Base-by-base conservation (phyloP, 139 green algal genomes). In the Chlamydomonas incerta region DNA sequence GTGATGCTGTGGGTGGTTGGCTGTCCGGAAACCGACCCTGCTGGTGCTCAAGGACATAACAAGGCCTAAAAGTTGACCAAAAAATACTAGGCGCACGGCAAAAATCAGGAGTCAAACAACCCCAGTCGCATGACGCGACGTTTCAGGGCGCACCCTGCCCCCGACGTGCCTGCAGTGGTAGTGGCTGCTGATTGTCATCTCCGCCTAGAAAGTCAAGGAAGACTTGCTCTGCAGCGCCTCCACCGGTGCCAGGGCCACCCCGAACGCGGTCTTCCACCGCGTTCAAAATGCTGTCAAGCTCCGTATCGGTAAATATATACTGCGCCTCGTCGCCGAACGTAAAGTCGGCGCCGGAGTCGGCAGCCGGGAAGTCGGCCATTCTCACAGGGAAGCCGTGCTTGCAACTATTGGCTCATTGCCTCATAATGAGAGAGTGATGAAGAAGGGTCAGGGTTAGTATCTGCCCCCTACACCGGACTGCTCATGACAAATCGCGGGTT, bases 21-120 rank as follows among this genome's bases (percentile, higher is more conserved):
- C 66, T 21, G 29, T 82, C 74, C 24, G 52, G 60, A 33, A 41
- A 35, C 17, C 35, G 72, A 15, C 74, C 34, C 34, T 65, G 77
- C 57, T 84, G 77, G n/a, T 75, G 75, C 77, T 84, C 65, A 46
- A 33, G 20, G 21, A 57, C n/a, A n/a, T n/a, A n/a, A n/a, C n/a
- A n/a, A n/a, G n/a, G 18, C 21, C n/a, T 47, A 15, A 3, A 5
- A 15, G 31, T 29, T 29, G 23, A 4, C 21, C 35, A 47, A 26
- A 17, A 35, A 3, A 3, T 14, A 52, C 18, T 17, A 8, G 3
- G 66, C 66, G 31, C 2, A 5, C 66, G 31, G n/a, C n/a, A n/a
- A n/a, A n/a, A 28, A 14, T 72, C 6, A 8, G 57, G 57, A 24
- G 37, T 10, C 33, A 21, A 41, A 76, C 46, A 41, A 10, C 14